Conservation (phyloP, 1,284 basidiomycete species). For the Cutaneotrichosporon cavernicola region DNA sequence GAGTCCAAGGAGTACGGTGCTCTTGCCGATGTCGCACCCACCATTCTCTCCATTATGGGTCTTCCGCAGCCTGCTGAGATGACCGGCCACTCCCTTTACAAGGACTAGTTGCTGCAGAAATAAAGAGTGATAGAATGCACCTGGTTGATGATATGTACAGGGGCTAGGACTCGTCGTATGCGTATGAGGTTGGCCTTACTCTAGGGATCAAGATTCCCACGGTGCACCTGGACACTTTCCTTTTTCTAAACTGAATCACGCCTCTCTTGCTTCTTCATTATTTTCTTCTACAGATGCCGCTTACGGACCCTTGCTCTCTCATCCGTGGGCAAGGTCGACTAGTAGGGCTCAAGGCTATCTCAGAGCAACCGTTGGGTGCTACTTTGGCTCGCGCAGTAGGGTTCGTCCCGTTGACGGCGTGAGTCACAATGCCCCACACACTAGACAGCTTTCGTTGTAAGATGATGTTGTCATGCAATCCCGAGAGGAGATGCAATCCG, state of each 20-base stretch:
- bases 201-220: not conserved
- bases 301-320: slow-evolving; percentile 21
- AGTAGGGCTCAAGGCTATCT: slow-evolving; percentile 20
- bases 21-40: slow-evolving; percentile 83
- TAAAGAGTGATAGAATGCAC: slow-evolving; percentile 1
- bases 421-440: slow-evolving; percentile 29
- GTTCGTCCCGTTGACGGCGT: slow-evolving; percentile 17
- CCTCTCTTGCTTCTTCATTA: slow-evolving; percentile 13
- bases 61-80: slow-evolving; percentile 42
- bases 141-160: not conserved
- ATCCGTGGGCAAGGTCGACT: slow-evolving; percentile 20
- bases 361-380: slow-evolving; percentile 23
- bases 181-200: too few relatives aligned
- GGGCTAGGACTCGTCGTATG: not conserved
- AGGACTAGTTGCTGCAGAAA: slow-evolving; percentile 6
- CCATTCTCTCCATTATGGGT: slow-evolving; percentile 71
- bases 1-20: slow-evolving; percentile 64
- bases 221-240: not conserved
- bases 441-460: not conserved
- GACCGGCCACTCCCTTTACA: slow-evolving; percentile 25
- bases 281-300: slow-evolving; percentile 22
- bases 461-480: not conserved
- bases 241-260: not conserved
- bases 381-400: slow-evolving; percentile 29
- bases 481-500: too few relatives aligned